Conservation (phyloP, 371 early-diverging fungal species). For the Choanephora cucurbitarum region DNA sequence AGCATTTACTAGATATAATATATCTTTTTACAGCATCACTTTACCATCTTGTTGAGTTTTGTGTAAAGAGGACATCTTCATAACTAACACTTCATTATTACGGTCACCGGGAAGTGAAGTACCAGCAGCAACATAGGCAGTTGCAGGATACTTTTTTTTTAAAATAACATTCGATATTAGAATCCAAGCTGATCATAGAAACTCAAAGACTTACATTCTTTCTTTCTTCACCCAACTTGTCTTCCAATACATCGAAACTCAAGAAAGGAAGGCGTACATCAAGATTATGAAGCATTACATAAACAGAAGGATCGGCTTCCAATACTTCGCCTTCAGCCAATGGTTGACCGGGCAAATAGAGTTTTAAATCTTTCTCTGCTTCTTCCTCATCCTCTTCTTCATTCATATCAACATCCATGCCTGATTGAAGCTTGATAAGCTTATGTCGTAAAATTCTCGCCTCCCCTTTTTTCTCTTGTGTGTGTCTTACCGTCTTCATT, state of each 20-base stretch:
- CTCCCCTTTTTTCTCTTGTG: background rate
- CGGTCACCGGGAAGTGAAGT: conserved; percentile 85
- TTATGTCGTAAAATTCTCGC: no score
- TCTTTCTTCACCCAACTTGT: conserved; percentile 81
- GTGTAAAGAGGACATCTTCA: conserved; percentile 92
- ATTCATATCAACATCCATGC: conserved; percentile 62
- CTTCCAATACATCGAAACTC: conserved; percentile 90
- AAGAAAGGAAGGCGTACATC: conserved; percentile 96
- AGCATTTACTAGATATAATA: no score
- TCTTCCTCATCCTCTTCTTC: conserved; percentile 42
- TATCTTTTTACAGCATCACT: background rate
- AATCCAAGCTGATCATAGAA: no score
- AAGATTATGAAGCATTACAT: conserved; percentile 95
- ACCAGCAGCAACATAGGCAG: conserved; percentile 92
- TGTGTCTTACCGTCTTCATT: conserved; percentile 50
- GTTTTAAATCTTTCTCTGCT: conserved; percentile 58
- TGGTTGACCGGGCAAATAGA: conserved; percentile 92
- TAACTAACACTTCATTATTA: conserved; percentile 88
- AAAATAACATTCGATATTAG: background rate
- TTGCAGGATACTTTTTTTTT: conserved; percentile 76
- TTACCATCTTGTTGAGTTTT: conserved; percentile 88
- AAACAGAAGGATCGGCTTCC: conserved; percentile 91
- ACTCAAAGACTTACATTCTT: conserved; percentile 36
- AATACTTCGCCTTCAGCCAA: conserved; percentile 89
- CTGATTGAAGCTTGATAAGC: conserved; percentile 15